These are phyloP conservation scores for Rhododendron griersonianum DNA, from an alignment of 148 eudicot genomes.

Conservation along the genomic window DNA sequence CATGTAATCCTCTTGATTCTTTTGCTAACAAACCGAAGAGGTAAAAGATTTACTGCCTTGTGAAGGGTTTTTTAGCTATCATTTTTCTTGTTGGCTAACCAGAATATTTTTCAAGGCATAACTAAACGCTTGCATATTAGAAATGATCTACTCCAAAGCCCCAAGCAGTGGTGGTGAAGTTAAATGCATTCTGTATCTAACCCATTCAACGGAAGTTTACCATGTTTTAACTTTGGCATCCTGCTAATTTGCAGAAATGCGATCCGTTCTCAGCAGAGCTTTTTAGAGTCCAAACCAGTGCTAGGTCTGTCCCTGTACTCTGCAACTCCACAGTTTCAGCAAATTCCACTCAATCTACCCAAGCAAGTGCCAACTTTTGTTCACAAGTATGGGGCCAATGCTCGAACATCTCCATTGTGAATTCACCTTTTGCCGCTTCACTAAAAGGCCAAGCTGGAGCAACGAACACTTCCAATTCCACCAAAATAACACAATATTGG, in stretches of 20 bases:
- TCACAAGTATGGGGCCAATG: too few species aligned
- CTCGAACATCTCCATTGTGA: slow-evolving; percentile 35
- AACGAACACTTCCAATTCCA: slow-evolving; percentile 15
- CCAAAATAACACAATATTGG: too few species aligned
- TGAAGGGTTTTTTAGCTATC: not conserved
- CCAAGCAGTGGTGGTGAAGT: not conserved
- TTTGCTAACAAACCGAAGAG: not conserved
- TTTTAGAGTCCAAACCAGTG: slow-evolving; percentile 29
- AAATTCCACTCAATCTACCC: too few species aligned
- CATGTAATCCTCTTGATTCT: not conserved
- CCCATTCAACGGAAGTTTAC: not conserved
- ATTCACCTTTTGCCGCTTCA: slow-evolving; percentile 65
- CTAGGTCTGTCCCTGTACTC: slow-evolving; percentile 51
- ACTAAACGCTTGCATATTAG: not conserved
- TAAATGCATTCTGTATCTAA: not conserved
- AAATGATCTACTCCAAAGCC: not conserved
- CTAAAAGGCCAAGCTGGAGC: slow-evolving; percentile 39
- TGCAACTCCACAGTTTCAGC: slow-evolving; percentile 26
- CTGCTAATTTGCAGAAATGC: slow-evolving; percentile 48
- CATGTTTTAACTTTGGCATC: not conserved
- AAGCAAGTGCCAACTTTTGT: too few species aligned
- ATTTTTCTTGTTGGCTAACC: not conserved
- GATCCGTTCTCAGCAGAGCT: slow-evolving; percentile 59
- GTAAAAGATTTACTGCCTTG: not conserved
- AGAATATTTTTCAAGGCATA: not conserved